These are phyloP conservation scores for Tagetes erecta DNA, from an alignment of 129 eudicot species.

Conservation along the genomic window DNA sequence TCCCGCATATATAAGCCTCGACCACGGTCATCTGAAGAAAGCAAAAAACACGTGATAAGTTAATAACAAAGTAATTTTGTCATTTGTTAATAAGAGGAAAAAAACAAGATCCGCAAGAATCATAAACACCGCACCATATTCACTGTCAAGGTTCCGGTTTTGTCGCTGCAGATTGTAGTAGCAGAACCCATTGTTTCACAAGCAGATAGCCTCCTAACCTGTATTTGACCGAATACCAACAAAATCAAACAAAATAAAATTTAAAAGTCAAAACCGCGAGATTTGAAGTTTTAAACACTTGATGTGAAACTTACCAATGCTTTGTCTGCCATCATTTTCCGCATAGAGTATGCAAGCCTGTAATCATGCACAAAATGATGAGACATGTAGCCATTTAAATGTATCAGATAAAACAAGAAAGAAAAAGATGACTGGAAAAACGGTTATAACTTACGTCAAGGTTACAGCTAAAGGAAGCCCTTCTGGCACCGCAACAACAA, in stretches of 20 bases:
- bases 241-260: constrained; percentile 1
- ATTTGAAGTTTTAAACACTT: not conserved
- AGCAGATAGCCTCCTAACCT: constrained; percentile 97
- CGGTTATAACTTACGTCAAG: constrained; percentile 61
- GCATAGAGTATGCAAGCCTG: constrained; percentile 98
- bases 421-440: constrained; percentile 5
- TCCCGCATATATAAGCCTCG: constrained; percentile 62
- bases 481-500: constrained; percentile 99
- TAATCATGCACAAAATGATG: constrained; percentile 21
- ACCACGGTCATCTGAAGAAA: constrained; percentile 90
- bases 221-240: constrained; percentile 30
- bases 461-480: constrained; percentile 99
- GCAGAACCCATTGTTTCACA: constrained; percentile 99
- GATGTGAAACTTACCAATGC: constrained; percentile 70
- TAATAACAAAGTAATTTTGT: not conserved
- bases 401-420: constrained; percentile 20
- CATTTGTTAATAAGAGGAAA: not conserved
- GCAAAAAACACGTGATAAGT: not conserved
- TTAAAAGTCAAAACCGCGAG: not conserved
- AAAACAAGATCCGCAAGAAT: not conserved
- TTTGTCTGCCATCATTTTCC: constrained; percentile 97
- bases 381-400: constrained; percentile 15
- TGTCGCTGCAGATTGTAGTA: constrained; percentile 96
- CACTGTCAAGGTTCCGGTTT: constrained; percentile 94
- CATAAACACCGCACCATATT: constrained; percentile 55